Evolutionary conservation across 164 flowering plant species (phyloP), one percentile per base, ranked within the genome.

Genomic region (Malania oleifera): DNA sequence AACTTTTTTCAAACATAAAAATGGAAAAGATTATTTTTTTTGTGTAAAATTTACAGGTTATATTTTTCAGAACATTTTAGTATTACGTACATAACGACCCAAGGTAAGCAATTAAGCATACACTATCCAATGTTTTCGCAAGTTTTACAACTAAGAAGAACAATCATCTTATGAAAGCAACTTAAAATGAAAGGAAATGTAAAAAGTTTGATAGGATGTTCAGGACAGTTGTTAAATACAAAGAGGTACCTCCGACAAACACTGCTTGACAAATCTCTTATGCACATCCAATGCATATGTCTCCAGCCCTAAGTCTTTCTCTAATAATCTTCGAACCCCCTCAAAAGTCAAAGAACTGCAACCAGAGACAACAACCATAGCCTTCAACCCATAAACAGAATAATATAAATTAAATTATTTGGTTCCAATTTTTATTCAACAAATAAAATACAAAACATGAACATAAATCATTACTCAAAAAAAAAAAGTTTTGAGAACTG

Each of bases 291-390:
- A 63, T 9, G 91, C 73, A 69, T 61, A 76, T 35, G 31, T 67
- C 58, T 85, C 83, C 75, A 89, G 57, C 35, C 80, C 87, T 75
- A 92, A 62, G 66, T 92, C 98, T 64, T 82, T 82, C 69, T 92
- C 98, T 47, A 89, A 53, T 51, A 82, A 61, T 70, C 96, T 75
- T 56, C 96, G 67, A 26, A 92, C 89, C 18, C 86, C 82, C 60
- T 76, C 92, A 59, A 87, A 68, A 26, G 89, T 85, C 73, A 91
- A 67, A 11, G 84, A 82, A 62, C 96, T 83, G 83, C 76, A 78
- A 45, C 13, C 50, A 48, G 17, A 60, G 57, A 55, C 10, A 39
- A 52, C 6, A 12, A 39, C 0, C 14, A 1, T 9, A 13, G 37
- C 19, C 50, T 39, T 37, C 15, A 17, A 2, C 18, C 14, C 19